Evolutionary conservation across 164 flowering plant genomes (phyloP).

Genomic region (Piper longum): DNA sequence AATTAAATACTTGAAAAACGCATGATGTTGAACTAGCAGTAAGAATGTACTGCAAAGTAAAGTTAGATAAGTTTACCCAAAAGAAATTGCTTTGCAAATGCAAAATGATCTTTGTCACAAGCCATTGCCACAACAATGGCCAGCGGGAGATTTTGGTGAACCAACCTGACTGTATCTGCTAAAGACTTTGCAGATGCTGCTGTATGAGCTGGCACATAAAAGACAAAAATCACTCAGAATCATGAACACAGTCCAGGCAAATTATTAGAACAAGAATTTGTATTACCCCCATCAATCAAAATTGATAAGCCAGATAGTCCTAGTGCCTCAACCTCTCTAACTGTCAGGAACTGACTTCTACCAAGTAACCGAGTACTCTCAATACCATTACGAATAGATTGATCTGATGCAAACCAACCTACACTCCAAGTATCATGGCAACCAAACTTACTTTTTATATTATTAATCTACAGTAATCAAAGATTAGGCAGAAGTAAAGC

Average conservation of each 20-base stretch:
- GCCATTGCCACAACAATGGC: constrained; percentile 95
- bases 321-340: constrained; percentile 37
- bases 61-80: constrained; percentile 27
- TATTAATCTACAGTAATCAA: too few species aligned
- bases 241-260: not conserved
- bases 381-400: constrained; percentile 59
- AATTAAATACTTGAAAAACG: too few species aligned
- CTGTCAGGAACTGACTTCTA: constrained; percentile 66
- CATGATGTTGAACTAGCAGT: too few species aligned
- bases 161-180: constrained; percentile 38
- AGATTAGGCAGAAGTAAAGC: too few species aligned
- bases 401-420: constrained; percentile 64
- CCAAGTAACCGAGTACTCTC: constrained; percentile 58
- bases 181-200: constrained; percentile 76
- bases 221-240: not conserved
- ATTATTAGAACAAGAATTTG: not conserved
- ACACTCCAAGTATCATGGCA: not conserved
- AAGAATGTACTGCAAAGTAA: too few species aligned
- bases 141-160: constrained; percentile 32
- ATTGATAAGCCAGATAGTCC: constrained; percentile 50
- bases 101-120: constrained; percentile 75
- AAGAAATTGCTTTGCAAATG: constrained; percentile 70
- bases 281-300: constrained; percentile 82
- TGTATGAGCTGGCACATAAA: constrained; percentile 61
- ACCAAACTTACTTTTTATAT: too few species aligned